Base-by-base conservation (phyloP, 805 yeast genomes). In the Suhomyces xylopsoci region DNA sequence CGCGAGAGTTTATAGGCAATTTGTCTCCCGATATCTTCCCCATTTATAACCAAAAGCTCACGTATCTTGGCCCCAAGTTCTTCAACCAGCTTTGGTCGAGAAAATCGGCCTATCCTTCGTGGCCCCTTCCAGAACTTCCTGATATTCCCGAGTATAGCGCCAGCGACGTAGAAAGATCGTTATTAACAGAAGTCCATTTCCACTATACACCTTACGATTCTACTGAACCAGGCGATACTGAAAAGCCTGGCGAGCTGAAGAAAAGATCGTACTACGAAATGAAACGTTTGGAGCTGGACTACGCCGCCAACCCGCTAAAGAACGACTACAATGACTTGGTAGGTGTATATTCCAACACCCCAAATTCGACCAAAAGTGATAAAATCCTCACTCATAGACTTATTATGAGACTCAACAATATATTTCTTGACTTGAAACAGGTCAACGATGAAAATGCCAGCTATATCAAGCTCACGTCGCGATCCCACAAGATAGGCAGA, bases 51-150 rank as follows among this genome's bases (percentile, higher is more conserved):
- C 85, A 84, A 58, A 80, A 85, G 52, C 74, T 91, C 57, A 74
- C 76, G 6, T 88, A 82, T 61, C 72, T 92, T 49, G 69, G 75
- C 1, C 78, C 78, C 38, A 67, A 64, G 32, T 90, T 92, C 84
- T 72, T 90, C 32, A 75, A 75, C 41, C 69, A 80, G 14, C 60
- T 68, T 3, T 63, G 68, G 49, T 54, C 54, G 7, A 12, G n/a
- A 24, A 15, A 43, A 19, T 51, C 57, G 24, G 47, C 45, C 19
- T 69, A 62, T 46, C 76, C 77, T 2, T 53, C 58, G 6, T 91
- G 96, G 96, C 93, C 92, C 5, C 70, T 91, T 43, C 94, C 96
- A 0, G 89, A 87, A 46, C 71, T 88, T 55, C 80, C 90, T 2
- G 64, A 75, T 2, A 81, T 90, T 5, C 83, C 86, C 2, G 74